Percentiles rank a stretch among this genome's conserved stretches.
Evolutionary conservation across 2,329 filamentous ascomycete species (phyloP).

Genomic region (Aspergillus ochraceoroseus): DNA sequence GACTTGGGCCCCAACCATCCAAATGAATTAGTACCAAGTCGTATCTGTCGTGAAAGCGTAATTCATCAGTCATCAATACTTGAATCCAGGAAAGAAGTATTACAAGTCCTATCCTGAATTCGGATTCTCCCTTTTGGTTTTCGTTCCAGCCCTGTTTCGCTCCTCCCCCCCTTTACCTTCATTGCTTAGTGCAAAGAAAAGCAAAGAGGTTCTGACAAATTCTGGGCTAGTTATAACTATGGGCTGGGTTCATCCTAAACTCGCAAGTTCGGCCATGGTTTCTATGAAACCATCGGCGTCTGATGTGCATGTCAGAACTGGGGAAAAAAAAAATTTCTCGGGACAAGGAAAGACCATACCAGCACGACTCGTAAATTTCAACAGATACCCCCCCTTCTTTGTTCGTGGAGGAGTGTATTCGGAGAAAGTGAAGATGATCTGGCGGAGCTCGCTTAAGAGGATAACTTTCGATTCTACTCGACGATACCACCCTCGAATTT

Average conservation of each 20-base stretch:
- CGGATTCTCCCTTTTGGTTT: no score
- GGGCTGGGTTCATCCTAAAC: conserved; percentile 1
- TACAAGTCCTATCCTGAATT: conserved; percentile 2
- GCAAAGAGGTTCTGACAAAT: no score
- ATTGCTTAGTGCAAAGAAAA: not conserved
- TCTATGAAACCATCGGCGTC: conserved; percentile 40
- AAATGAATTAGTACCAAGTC: conserved; percentile 17
- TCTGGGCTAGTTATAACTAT: no score
- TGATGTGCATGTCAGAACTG: no score
- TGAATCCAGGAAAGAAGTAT: conserved; percentile 8
- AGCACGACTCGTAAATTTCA: conserved; percentile 35
- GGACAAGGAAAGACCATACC: conserved; percentile 27
- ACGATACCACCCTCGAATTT: conserved; percentile 47
- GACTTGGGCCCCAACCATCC: conserved; percentile 15
- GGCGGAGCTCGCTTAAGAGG: conserved; percentile 49
- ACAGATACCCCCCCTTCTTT: conserved; percentile 35
- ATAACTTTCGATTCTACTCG: conserved; percentile 42
- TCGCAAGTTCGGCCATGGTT: conserved; percentile 30
- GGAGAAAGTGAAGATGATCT: conserved; percentile 50
- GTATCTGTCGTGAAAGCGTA: conserved; percentile 19
- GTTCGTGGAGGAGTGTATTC: conserved; percentile 46
- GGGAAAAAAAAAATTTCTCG: not conserved
- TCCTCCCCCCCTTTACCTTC: not conserved
- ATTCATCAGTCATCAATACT: conserved; percentile 8
- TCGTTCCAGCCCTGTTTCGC: no score